phyloP scores from a whole-genome alignment of 139 green algal species.

The Volvox africanus region DNA sequence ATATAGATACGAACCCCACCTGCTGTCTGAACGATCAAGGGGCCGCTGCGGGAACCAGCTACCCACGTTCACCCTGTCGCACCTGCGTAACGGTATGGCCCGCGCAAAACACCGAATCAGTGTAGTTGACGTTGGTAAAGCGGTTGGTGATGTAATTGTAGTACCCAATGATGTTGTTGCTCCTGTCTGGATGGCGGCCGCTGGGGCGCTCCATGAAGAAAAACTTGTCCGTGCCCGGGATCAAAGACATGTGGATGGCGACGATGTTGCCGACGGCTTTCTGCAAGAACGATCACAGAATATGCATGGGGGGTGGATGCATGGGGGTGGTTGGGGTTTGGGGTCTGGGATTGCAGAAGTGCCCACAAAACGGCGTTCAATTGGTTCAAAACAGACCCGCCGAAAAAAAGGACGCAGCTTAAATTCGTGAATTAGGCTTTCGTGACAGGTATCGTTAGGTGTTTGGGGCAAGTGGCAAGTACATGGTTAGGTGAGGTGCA shows the following conservation, averaged over 20 bases:
- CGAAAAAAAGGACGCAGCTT: not conserved
- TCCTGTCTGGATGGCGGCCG: conserved; percentile 55
- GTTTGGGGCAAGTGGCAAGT: not conserved
- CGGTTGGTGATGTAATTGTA: conserved; percentile 28
- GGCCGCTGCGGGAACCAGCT: too few species aligned
- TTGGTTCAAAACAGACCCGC: too few species aligned
- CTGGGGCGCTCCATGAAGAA: conserved; percentile 58
- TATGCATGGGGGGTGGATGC: not conserved
- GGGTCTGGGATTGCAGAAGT: too few species aligned
- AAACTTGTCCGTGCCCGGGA: conserved; percentile 48
- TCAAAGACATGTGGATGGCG: conserved; percentile 19
- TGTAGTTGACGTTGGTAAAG: conserved; percentile 46
- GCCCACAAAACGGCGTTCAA: too few species aligned
- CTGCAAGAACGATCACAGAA: not conserved
- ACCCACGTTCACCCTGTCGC: not conserved
- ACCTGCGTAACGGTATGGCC: conserved; percentile 48
- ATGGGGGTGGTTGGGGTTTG: too few species aligned
- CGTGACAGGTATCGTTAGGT: not conserved
- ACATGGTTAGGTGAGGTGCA: not conserved
- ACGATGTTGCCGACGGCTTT: conserved; percentile 40
- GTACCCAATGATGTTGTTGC: conserved; percentile 36
- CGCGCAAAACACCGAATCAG: conserved; percentile 45
- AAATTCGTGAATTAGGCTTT: not conserved
- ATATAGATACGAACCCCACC: too few species aligned
- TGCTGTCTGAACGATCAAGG: too few species aligned